A percentile compares a stretch with the other conserved stretches of the same genome.
Conservation (phyloP, 306 rosid species). For the Cercis canadensis region DNA sequence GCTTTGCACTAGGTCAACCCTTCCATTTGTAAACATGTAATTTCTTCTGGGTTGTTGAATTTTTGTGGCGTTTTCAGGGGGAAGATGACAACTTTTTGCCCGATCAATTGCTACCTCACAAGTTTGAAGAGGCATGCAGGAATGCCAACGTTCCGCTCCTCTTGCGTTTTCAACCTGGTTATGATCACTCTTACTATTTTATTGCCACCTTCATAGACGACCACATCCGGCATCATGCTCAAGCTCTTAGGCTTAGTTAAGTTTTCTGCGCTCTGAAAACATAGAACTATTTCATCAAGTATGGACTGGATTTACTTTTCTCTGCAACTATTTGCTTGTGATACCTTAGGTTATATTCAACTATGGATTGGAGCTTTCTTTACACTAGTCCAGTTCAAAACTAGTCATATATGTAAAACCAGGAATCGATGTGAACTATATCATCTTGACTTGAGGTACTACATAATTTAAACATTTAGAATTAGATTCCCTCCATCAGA, state of each 20-base stretch:
- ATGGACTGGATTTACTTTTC: conserved; percentile 10
- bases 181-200: conserved; percentile 84
- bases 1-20: not conserved
- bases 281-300: conserved; percentile 27
- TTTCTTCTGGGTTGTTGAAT: not conserved
- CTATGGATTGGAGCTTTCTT: conserved; percentile 17
- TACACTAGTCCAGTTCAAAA: no score
- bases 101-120: conserved; percentile 74
- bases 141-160: conserved; percentile 67
- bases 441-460: no score
- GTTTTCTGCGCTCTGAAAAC: conserved; percentile 36
- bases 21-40: conserved; percentile 9
- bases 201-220: conserved; percentile 90
- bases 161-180: conserved; percentile 78
- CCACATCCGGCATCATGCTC: conserved; percentile 91
- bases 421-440: no score
- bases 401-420: no score
- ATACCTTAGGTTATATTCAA: conserved; percentile 3
- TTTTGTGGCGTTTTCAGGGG: conserved; percentile 59
- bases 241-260: conserved; percentile 74
- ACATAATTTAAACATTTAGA: no score
- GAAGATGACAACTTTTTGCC: conserved; percentile 79
- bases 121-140: conserved; percentile 85
- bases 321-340: conserved; percentile 2
- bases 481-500: no score